Percentiles rank a stretch among this genome's conserved stretches.
Conservation (phyloP, 352 stramenopile species). For the Globisporangium orthogonon region DNA sequence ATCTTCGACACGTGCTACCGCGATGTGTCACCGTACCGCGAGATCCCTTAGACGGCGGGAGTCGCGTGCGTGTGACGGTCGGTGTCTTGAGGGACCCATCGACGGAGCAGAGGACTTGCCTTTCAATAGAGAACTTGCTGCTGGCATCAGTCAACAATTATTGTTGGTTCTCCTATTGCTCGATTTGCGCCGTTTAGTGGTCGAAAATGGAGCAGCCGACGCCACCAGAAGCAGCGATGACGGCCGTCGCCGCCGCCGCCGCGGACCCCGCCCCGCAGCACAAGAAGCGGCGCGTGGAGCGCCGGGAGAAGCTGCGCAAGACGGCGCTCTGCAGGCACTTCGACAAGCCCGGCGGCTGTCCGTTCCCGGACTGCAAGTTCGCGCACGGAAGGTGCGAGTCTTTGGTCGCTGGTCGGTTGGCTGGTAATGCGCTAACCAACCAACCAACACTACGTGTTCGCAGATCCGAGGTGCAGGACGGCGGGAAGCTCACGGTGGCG, state of each 20-base stretch:
- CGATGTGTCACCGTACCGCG: constrained; percentile 73
- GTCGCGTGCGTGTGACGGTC: background rate
- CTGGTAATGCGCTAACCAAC: background rate
- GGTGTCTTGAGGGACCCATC: background rate
- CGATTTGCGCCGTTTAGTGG: background rate
- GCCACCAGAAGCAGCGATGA: background rate
- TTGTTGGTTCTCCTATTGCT: too few relatives aligned
- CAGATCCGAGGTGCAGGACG: constrained; percentile 54
- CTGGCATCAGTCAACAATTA: too few relatives aligned
- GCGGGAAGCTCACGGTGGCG: constrained; percentile 45
- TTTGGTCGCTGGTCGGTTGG: background rate
- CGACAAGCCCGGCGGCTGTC: constrained; percentile 75
- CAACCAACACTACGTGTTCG: background rate
- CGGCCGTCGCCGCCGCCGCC: background rate
- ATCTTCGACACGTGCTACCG: constrained; percentile 84
- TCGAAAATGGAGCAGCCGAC: background rate
- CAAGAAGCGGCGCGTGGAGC: constrained; percentile 66
- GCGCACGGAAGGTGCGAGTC: constrained; percentile 54
- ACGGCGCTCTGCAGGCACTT: constrained; percentile 83
- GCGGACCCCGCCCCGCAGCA: background rate
- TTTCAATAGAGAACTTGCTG: too few relatives aligned
- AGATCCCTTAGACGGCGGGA: constrained; percentile 53
- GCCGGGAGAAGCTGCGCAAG: constrained; percentile 64
- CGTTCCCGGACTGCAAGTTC: constrained; percentile 81
- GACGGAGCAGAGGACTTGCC: background rate